Base-by-base conservation (phyloP, 2,329 filamentous ascomycete species). In the Aspergillus alliaceus region DNA sequence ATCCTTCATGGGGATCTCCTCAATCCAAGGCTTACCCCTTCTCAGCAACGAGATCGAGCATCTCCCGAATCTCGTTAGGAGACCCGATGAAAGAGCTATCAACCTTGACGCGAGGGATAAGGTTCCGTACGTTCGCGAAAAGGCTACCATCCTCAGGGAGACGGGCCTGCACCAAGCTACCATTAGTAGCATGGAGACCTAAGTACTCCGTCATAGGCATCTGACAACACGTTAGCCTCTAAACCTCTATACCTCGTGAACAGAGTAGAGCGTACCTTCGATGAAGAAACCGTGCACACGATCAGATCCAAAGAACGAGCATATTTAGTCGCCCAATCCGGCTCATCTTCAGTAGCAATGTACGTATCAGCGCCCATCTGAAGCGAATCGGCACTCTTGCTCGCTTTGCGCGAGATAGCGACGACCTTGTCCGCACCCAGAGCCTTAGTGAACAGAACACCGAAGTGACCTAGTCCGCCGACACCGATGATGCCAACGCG, bases 381-480 rank as follows among this genome's bases (percentile, higher is more conserved):
- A 47, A 79, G 63, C 1, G 80, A 80, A 69, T 86, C 84, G 12
- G 75, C 74, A 31, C 72, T 76, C 75, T 86, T 86, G 48, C 69
- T 71, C 4, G 65, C 63, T 22, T 74, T 79, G n/a, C 83, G 77
- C 6, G 81, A 84, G 61, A 86, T 84, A 4, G 78, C 83, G 29
- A 83, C 79, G 5, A 86, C 79, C 39, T 84, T 82, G 48, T 90
- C 86, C 11, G 86, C 87, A 4, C 87, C 88, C 3, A 93, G 78
- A 1, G 90, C 90, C 68, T 84, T 86, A 0, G 89, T 86, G 70
- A 84, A 90, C 56, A 91, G 79, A 6, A 93, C 71, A 2, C 84
- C 90, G 60, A 91, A 88, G 68, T 93, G 89, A 0, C 89, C 89
- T 0, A 92, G 76, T 1, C 90, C 90, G 20, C 90, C 90, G 14